These are phyloP conservation scores for Raphanus hybrid DNA, from an alignment of 441 rosid species.

Conservation along the genomic window DNA sequence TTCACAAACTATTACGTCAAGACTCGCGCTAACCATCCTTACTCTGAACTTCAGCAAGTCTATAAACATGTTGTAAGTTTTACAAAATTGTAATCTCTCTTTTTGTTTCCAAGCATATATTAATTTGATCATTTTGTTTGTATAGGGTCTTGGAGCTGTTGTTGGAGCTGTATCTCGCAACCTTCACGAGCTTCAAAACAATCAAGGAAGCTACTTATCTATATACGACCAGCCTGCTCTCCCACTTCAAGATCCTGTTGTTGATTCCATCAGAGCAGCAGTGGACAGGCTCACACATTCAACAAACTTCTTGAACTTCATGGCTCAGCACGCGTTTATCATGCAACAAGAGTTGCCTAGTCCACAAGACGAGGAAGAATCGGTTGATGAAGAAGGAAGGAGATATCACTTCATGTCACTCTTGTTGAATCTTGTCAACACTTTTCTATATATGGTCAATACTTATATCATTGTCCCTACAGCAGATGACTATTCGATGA, in stretches of 20 bases:
- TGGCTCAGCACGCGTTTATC: conserved; percentile 92
- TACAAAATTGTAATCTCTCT: no score
- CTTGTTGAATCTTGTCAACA: conserved; percentile 72
- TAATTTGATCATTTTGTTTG: conserved; percentile 32
- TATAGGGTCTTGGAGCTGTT: conserved; percentile 85
- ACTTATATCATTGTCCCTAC: conserved; percentile 93
- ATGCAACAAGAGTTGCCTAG: conserved; percentile 84
- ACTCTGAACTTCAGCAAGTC: no score
- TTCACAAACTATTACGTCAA: no score
- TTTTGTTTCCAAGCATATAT: no score
- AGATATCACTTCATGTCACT: conserved; percentile 86
- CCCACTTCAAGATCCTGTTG: conserved; percentile 80
- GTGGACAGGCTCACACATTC: conserved; percentile 79
- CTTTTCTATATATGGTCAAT: conserved; percentile 94
- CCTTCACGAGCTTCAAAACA: conserved; percentile 89
- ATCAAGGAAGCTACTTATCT: conserved; percentile 84
- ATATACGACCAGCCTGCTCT: conserved; percentile 84
- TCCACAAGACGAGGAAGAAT: conserved; percentile 58
- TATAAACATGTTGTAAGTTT: no score
- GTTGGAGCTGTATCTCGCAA: conserved; percentile 94
- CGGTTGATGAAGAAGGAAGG: conserved; percentile 54
- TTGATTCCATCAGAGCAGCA: conserved; percentile 77
- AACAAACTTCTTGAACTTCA: conserved; percentile 81
- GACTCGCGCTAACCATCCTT: no score
- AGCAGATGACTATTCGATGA: conserved; percentile 83